phyloP scores from a whole-genome alignment of 2,329 filamentous ascomycete genomes.

The Hyphodiscus sp. region DNA sequence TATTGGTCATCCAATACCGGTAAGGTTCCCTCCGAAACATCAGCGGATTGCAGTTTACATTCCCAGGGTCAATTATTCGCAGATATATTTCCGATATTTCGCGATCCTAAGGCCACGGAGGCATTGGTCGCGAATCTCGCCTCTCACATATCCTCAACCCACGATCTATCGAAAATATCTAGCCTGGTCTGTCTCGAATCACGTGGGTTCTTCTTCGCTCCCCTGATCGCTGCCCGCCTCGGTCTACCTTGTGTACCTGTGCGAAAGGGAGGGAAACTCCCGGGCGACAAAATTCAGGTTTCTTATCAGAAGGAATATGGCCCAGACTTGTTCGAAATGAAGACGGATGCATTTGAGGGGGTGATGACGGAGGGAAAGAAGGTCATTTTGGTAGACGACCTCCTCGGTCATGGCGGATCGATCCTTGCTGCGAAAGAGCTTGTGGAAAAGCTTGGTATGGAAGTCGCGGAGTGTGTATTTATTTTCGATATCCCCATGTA shows the following conservation, averaged over 20 bases:
- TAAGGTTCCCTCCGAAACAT: conserved; percentile 2
- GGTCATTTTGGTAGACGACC: conserved; percentile 89
- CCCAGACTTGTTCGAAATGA: conserved; percentile 89
- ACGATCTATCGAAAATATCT: conserved; percentile 9
- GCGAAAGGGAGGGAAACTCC: conserved; percentile 89
- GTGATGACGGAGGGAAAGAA: conserved; percentile 71
- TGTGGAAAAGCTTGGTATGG: conserved; percentile 74
- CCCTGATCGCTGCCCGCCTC: conserved; percentile 72
- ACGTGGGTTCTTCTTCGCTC: conserved; percentile 89
- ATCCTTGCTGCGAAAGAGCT: conserved; percentile 79
- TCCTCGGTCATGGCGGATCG: conserved; percentile 92
- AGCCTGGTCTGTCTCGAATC: conserved; percentile 80
- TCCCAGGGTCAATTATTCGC: conserved; percentile 16
- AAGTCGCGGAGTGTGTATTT: conserved; percentile 79
- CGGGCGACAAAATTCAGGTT: conserved; percentile 76
- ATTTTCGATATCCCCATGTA: conserved; percentile 59
- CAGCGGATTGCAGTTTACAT: background rate
- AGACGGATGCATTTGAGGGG: conserved; percentile 54
- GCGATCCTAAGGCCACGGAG: conserved; percentile 15
- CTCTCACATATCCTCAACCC: conserved; percentile 11
- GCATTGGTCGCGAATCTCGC: conserved; percentile 13
- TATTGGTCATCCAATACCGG: conserved; percentile 13
- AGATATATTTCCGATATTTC: conserved; percentile 20
- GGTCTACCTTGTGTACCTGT: conserved; percentile 83
- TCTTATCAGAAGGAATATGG: conserved; percentile 93